phyloP scores from a whole-genome alignment of 345 rosid species.

The Gossypium herbaceum region DNA sequence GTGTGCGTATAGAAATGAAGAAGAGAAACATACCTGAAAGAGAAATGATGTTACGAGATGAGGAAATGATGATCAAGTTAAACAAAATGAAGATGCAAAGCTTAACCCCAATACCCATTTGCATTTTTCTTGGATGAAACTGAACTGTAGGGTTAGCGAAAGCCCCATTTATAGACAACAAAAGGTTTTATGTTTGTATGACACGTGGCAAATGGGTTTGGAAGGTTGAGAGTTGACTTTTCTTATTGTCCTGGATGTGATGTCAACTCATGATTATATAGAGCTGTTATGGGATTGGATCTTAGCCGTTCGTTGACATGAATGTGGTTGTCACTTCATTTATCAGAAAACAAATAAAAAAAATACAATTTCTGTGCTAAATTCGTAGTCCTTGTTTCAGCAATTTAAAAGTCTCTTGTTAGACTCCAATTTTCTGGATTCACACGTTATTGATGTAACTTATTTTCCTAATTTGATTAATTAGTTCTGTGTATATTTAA shows the following conservation, averaged over 20 bases:
- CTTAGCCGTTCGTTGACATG: conserved; percentile 10
- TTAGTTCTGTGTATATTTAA: too few relatives aligned
- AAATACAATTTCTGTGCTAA: not conserved
- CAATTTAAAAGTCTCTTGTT: too few relatives aligned
- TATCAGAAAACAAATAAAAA: not conserved
- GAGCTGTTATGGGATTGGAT: not conserved
- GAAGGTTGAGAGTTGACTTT: not conserved
- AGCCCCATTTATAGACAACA: conserved; percentile 16
- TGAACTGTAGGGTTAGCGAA: not conserved
- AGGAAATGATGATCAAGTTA: conserved; percentile 26
- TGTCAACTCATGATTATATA: not conserved
- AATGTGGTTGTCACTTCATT: conserved; percentile 4
- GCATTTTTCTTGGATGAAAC: not conserved
- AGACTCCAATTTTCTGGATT: too few relatives aligned
- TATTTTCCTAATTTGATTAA: too few relatives aligned
- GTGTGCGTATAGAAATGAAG: not conserved
- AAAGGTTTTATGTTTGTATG: not conserved
- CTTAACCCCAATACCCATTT: conserved; percentile 27
- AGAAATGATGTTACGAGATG: conserved; percentile 35
- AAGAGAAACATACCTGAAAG: conserved; percentile 32
- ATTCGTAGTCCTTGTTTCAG: too few relatives aligned
- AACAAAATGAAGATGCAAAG: conserved; percentile 30
- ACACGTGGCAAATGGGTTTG: conserved; percentile 18
- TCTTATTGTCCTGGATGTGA: too few relatives aligned
- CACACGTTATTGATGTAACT: too few relatives aligned